Evolutionary conservation across 305 asterid genomes (phyloP), one percentile per base, ranked within the genome.

Genomic region (Fraxinus sp.): DNA sequence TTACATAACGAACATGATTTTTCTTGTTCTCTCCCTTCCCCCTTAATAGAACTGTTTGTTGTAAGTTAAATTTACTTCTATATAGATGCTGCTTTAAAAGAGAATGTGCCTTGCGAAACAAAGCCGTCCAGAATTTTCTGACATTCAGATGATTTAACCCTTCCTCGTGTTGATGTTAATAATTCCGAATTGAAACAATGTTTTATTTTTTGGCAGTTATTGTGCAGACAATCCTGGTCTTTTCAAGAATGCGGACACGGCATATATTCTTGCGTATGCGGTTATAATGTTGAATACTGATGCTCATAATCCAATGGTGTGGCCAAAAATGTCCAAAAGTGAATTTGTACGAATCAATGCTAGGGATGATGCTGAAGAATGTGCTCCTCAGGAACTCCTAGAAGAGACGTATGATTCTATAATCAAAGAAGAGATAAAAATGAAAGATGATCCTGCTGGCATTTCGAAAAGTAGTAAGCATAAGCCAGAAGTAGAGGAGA

Each of bases 291-390:
- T 97, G 90, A 97, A 97, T 90, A 95, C 99, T 84, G 99, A 97
- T 90, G 98, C 99, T 90, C 98, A 97, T 89, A 95, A 97, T 88
- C 98, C 99, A 78, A 90, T 94, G 97, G 98, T 95, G 85, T 93
- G 98, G 98, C 98, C 98, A 28, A 97, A 97, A 91, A 97, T 97
- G 99, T 94, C 99, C 8, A 97, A 97, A 91, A 91, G 87, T 85
- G 99, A 97, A 88, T 97, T 97, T 87, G 84, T 94, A 80, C 97
- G 98, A 84, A 90, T 97, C 79, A 97, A 95, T 84, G 86, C 92
- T 81, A 86, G 81, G 80, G 93, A 91, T 90, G 97, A 95, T 86
- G 93, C 97, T 52, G 99, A 95, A 86, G 98, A 97, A 86, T 92
- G 95, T 80, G 98, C 98, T 84, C 94, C 99, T 52, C 89, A 85